Evolutionary conservation across 169 alveolate species (phyloP).

Genomic region (Plasmodium gonderi): DNA sequence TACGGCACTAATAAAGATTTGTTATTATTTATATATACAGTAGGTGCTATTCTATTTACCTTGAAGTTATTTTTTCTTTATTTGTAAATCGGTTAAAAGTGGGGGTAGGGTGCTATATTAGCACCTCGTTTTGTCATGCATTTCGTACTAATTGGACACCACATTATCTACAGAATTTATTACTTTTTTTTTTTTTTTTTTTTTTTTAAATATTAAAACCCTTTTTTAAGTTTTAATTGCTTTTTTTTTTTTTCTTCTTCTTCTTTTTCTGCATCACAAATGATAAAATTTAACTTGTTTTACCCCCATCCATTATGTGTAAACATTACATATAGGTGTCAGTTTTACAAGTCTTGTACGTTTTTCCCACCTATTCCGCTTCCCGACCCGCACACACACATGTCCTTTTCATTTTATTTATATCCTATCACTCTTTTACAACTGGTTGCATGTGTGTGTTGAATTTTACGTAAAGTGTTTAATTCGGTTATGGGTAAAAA

Average conservation of each 20-base stretch:
- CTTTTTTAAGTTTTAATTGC: not conserved
- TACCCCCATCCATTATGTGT: not conserved
- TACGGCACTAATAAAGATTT: too few relatives aligned
- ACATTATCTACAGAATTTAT: not conserved
- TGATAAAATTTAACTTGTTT: not conserved
- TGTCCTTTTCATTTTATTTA: not conserved
- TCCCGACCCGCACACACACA: too few relatives aligned
- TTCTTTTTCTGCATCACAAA: not conserved
- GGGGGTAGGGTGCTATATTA: too few relatives aligned
- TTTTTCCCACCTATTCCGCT: not conserved
- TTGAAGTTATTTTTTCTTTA: not conserved
- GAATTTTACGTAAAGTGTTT: not conserved
- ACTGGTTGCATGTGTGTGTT: not conserved
- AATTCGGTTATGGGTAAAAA: not conserved
- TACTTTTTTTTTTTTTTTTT: not conserved
- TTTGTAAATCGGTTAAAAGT: too few relatives aligned
- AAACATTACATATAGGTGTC: not conserved
- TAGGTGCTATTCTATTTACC: too few relatives aligned
- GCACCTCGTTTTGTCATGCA: not conserved
- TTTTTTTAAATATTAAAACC: not conserved
- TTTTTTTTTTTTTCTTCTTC: not conserved
- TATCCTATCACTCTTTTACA: not conserved
- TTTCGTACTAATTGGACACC: not conserved
- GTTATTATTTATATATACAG: too few relatives aligned
- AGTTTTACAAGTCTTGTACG: not conserved